Evolutionary conservation across 257 asterid species (phyloP), one percentile per base, ranked within the genome.

Genomic region (Gardenia jasminoides): DNA sequence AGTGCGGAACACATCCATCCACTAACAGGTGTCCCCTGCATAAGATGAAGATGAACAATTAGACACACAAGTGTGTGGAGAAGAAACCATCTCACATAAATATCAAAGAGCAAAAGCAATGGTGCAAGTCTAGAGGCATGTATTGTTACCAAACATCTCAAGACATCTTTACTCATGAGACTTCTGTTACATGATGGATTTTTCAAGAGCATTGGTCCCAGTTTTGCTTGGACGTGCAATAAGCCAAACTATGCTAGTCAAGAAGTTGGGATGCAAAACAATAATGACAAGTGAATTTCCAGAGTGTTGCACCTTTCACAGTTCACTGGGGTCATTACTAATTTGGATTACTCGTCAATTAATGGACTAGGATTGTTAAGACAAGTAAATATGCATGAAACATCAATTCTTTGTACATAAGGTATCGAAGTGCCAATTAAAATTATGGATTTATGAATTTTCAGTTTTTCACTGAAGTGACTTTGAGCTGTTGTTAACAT

Each of bases 1-100:
- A 58, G 81, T 78, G 77, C 77, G 75, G 48, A 70, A 78, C 81
- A 78, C 81, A 26, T 58, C 64, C 22, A 30, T 33, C 77, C 77
- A 78, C 70, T 50, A 58, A 30, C 36, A 47, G 36, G 7, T 74
- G 70, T 74, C 52, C 48, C 10, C 6, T 76, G 41, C 17, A 1
- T 4, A 33, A 3, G 67, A 13, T n/a, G 31, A 43, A 41, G 6
- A 66, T 66, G 76, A 71, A 46, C 22, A 1, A 71, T 26, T 52
- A 28, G 56, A 8, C 44, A 43, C 7, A n/a, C 54, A 31, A 10
- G 43, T 13, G 15, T 59, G 26, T 56, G 59, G 15, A 16, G 16
- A 75, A 59, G 26, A n/a, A 58, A 39, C 70, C 26, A 39, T 43
- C 46, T 61, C 71, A 75, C 30, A n/a, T 7, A 59, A n/a, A 64